Evolutionary conservation across 1,284 basidiomycete species (phyloP), one percentile per base, ranked within the genome.

Genomic region (Sutorius eximius): DNA sequence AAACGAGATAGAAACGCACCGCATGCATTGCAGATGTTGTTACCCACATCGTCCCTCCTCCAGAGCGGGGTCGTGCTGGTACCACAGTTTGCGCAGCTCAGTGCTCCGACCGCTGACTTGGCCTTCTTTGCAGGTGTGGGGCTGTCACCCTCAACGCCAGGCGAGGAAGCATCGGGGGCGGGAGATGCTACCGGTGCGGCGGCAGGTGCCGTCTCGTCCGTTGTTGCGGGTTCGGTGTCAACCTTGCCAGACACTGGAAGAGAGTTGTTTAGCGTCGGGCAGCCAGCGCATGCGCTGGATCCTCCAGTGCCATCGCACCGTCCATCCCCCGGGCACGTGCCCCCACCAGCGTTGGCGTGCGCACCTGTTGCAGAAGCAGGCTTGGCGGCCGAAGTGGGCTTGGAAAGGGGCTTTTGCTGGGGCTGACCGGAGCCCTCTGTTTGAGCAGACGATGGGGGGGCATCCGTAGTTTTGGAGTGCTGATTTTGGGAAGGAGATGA

Each of bases 231-330:
- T 45, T 72, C 74, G 33, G 61, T 54, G 34, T 74, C 72, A 50
- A 70, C 56, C 52, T 76, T 74, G 59, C 77, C 76, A 61, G 74
- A 67, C 27, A 75, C 72, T 59, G 72, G 73, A 56, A 82, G 71
- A 51, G 81, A 81, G 69, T 97, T 97, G 79, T 97, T 98, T 76
- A 86, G 93, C 40, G 94, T 94, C 12, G 95, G 95, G 72, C 95
- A 97, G 42, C 95, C 95, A 61, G 89, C 85, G 71, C 95, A 98
- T 59, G 91, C 89, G 56, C 85, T 85, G 62, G 92, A 87, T 57
- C 95, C 95, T 64, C 95, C 95, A 30, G 91, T 93, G 59, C 95
- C 95, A 74, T 98, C 93, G 75, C 95, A 98, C 61, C 91, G 84
- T 37, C 95, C 95, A 73, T 95, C 95, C 55, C 95, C 95, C 7